A percentile compares a stretch with the other conserved stretches of the same genome.
Evolutionary conservation across 2,329 filamentous ascomycete genomes (phyloP).

Genomic region (Aspergillus sp.): DNA sequence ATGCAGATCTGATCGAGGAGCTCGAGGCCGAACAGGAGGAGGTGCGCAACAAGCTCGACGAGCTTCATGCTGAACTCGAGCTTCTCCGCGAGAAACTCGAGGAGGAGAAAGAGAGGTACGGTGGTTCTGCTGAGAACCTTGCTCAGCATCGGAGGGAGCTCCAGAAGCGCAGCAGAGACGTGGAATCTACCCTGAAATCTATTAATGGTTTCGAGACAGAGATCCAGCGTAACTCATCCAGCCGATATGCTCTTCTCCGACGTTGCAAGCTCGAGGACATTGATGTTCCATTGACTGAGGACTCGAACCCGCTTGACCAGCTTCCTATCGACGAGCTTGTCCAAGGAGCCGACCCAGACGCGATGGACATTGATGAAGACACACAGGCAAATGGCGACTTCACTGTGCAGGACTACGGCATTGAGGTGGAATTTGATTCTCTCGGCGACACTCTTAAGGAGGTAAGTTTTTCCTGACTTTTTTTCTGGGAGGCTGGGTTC

Average conservation of each 20-base stretch:
- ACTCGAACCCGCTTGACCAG: constrained; percentile 71
- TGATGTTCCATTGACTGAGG: constrained; percentile 72
- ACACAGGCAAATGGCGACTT: constrained; percentile 49
- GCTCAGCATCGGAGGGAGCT: constrained; percentile 76
- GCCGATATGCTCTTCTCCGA: constrained; percentile 79
- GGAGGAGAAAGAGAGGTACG: constrained; percentile 65
- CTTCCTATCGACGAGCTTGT: constrained; percentile 85
- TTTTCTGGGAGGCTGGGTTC: constrained; percentile 4
- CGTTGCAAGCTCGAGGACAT: constrained; percentile 94
- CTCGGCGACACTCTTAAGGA: constrained; percentile 80
- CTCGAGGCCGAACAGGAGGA: constrained; percentile 71
- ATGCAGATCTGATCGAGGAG: constrained; percentile 67
- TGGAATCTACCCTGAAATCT: constrained; percentile 71
- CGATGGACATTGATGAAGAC: constrained; percentile 88
- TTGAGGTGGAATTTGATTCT: constrained; percentile 79
- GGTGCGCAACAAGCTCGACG: constrained; percentile 71
- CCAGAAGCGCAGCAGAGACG: constrained; percentile 79
- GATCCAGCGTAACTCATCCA: constrained; percentile 79
- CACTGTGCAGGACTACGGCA: constrained; percentile 83
- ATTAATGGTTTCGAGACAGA: constrained; percentile 80
- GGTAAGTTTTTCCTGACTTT: constrained; percentile 48
- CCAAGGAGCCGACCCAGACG: constrained; percentile 71
- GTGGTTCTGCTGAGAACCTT: constrained; percentile 71
- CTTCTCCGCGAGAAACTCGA: constrained; percentile 71
- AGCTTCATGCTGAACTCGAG: constrained; percentile 74